These are phyloP conservation scores for Plasmodium malariae DNA, from an alignment of 169 alveolate genomes.

Conservation along the genomic window DNA sequence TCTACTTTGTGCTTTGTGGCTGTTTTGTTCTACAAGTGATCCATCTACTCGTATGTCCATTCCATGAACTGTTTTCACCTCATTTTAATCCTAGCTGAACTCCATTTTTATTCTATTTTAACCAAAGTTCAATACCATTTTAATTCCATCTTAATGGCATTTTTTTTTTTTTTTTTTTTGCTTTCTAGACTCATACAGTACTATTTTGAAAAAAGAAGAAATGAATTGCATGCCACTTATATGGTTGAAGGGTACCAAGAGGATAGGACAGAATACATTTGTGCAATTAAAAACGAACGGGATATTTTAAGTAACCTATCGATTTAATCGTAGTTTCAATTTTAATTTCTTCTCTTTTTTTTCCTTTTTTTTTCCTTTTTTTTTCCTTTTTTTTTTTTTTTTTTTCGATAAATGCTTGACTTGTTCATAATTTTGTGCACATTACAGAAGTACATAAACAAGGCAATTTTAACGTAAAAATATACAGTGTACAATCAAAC, in stretches of 20 bases:
- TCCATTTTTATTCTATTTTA: too few species aligned
- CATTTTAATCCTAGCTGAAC: too few species aligned
- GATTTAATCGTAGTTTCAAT: too few species aligned
- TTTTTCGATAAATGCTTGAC: not conserved
- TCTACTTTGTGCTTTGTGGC: too few species aligned
- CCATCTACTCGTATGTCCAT: too few species aligned
- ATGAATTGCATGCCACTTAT: slow-evolving; percentile 25
- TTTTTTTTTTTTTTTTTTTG: not conserved
- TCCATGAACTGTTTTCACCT: too few species aligned
- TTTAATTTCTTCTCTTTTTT: not conserved
- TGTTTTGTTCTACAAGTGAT: too few species aligned
- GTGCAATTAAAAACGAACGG: slow-evolving; percentile 9
- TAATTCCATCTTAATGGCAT: too few species aligned
- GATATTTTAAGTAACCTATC: slow-evolving; percentile 25
- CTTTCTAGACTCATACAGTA: slow-evolving; percentile 32
- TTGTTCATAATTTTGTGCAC: too few species aligned
- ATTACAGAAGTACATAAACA: not conserved
- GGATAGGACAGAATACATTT: slow-evolving; percentile 10
- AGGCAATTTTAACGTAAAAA: not conserved
- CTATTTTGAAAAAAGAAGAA: slow-evolving; percentile 35
- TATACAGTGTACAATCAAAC: slow-evolving; percentile 46
- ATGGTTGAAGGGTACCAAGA: slow-evolving; percentile 51
- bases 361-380: not conserved
- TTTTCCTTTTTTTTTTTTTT: not conserved
- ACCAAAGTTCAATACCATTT: too few species aligned